These are phyloP conservation scores for Lagenidium sp. DNA, from an alignment of 352 stramenopile species.

Conservation along the genomic window DNA sequence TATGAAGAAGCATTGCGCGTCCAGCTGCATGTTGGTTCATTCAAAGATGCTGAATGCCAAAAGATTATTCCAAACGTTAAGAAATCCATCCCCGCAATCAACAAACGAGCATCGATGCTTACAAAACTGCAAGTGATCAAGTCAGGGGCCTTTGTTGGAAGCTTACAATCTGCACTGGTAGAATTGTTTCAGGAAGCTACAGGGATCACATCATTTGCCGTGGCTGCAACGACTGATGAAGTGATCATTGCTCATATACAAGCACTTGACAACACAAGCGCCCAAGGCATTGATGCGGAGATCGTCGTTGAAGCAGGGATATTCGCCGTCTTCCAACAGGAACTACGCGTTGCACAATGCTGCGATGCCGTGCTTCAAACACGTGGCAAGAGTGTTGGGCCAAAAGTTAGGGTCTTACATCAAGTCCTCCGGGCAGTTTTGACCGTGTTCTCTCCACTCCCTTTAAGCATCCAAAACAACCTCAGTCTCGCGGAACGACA, in stretches of 20 bases:
- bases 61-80: conserved; percentile 60
- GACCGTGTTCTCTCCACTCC: conserved; percentile 12
- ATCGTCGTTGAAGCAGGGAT: conserved; percentile 48
- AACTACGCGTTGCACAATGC: conserved; percentile 19
- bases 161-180: conserved; percentile 30
- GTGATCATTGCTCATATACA: conserved; percentile 28
- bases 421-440: conserved; percentile 49
- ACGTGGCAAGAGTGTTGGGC: conserved; percentile 41
- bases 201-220: conserved; percentile 24
- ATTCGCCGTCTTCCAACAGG: conserved; percentile 28
- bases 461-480: conserved; percentile 8
- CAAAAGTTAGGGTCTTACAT: conserved; percentile 36
- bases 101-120: conserved; percentile 30
- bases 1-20: conserved; percentile 60
- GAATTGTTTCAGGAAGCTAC: conserved; percentile 62
- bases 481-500: conserved; percentile 25
- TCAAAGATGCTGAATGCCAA: conserved; percentile 72
- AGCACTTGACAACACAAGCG: conserved; percentile 15
- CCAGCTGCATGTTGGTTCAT: conserved; percentile 59
- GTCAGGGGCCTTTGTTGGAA: conserved; percentile 26
- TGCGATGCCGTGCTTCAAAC: conserved; percentile 40
- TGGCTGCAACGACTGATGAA: conserved; percentile 16
- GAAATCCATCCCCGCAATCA: conserved; percentile 20
- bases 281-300: conserved; percentile 39
- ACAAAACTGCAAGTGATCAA: conserved; percentile 64